Percentiles rank a stretch among this genome's conserved stretches.
These are phyloP conservation scores for Mortierella sp. DNA, from an alignment of 371 early-diverging fungal genomes.

Conservation along the genomic window DNA sequence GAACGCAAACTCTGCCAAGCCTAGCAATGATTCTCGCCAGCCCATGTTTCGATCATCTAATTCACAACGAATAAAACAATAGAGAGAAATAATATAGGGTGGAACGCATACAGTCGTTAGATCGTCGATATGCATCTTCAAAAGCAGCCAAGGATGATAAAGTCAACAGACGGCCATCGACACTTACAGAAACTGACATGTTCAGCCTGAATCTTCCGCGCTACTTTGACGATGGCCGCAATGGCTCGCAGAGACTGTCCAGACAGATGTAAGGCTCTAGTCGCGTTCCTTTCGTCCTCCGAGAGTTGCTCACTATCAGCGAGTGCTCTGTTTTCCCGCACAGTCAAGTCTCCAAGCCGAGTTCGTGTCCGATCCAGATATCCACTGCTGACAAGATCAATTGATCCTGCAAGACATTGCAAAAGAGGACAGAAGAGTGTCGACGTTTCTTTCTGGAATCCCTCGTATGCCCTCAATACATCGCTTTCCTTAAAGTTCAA, in stretches of 20 bases:
- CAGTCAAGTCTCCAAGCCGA: not conserved
- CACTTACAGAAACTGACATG: slow-evolving; percentile 28
- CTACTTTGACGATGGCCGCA: slow-evolving; percentile 9
- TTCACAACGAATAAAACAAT: not conserved
- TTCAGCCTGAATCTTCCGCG: slow-evolving; percentile 14
- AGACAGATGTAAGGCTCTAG: slow-evolving; percentile 22
- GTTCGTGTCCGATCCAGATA: not conserved
- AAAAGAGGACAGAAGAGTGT: slow-evolving; percentile 22
- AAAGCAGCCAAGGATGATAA: no score
- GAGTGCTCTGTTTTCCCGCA: not conserved
- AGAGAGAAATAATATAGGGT: no score
- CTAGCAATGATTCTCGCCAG: slow-evolving; percentile 34
- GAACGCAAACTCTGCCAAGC: slow-evolving; percentile 24
- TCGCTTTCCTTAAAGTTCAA: not conserved
- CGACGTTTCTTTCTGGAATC: slow-evolving; percentile 36
- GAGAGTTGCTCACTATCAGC: not conserved
- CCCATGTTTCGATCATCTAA: slow-evolving; percentile 22
- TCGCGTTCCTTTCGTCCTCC: slow-evolving; percentile 6
- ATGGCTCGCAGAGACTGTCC: slow-evolving; percentile 23
- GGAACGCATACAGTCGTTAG: no score
- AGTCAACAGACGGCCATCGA: no score
- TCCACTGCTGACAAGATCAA: not conserved
- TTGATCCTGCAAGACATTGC: slow-evolving; percentile 24
- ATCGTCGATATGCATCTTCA: no score
- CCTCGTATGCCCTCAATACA: slow-evolving; percentile 9